Evolutionary conservation across 2,329 filamentous ascomycete species (phyloP), one percentile per base, ranked within the genome.

Genomic region (Tolypocladium tropicale): DNA sequence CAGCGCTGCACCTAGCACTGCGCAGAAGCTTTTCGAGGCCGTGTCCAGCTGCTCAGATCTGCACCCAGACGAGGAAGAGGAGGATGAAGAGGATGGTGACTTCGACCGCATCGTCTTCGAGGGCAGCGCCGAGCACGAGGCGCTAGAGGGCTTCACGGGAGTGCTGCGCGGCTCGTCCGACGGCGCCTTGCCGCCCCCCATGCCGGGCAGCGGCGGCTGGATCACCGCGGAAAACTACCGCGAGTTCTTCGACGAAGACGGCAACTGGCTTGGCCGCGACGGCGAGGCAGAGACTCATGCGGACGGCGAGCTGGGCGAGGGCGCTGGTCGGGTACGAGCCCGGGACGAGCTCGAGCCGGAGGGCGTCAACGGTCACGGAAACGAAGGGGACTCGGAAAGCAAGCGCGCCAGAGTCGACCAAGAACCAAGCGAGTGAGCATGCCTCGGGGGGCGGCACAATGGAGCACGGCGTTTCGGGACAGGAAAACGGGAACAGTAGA

Each of bases 141-240:
- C 76, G 0, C 69, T 85, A 2, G 81, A 83, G 36, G 83, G 81
- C 0, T 75, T 82, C 62, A 74, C 76, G 0, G 82, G 82, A 12
- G 81, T 84, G 6, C 69, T 81, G 53, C 72, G 70, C 41, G 79
- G 79, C 18, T 69, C 71, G 14, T 62, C 63, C 6, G 71, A 75
- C 55, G 80, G 80, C 0, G 79, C 77, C 2, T 65, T 86, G 28
- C 84, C 84, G n/a, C 83, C 83, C 2, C 81, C 84, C 0, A 81
- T 88, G 69, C 86, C 88, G 0, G 88, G 88, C 1, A 89, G 87
- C 53, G 82, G 82, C 0, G 88, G 88, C 0, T 93, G 89, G 89
- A 91, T 97, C 66, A 97, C 93, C 18, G 88, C 89, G 10, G 93
- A 96, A 56, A 97, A 96, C 64, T 85, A 95, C 68, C 78, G 87